These are phyloP conservation scores for Musa schizocarpa DNA, from an alignment of 176 grass and related monocot genomes.

Conservation along the genomic window DNA sequence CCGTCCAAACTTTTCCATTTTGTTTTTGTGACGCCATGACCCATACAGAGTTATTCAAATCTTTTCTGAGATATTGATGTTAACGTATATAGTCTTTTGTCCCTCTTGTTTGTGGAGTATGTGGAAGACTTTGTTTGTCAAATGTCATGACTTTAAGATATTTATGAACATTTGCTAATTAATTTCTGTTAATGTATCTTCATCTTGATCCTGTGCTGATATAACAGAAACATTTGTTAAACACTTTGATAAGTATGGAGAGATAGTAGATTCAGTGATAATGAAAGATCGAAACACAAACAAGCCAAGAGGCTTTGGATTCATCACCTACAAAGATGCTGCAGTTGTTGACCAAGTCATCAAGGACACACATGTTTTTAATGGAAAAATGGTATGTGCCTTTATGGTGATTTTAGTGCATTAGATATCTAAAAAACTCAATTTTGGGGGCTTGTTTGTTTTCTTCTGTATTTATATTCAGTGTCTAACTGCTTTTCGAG, in stretches of 20 bases:
- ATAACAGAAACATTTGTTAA: conserved; percentile 56
- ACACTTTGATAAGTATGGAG: conserved; percentile 71
- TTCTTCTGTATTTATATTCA: background rate
- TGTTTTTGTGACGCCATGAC: background rate
- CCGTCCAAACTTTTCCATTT: background rate
- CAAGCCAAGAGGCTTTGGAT: conserved; percentile 87
- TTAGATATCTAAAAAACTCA: too few relatives aligned
- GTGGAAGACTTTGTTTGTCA: too few relatives aligned
- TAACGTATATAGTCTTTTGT: background rate
- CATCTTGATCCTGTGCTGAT: background rate
- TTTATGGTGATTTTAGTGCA: background rate
- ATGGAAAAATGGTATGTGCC: conserved; percentile 61
- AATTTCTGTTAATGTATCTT: background rate
- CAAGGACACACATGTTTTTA: conserved; percentile 60
- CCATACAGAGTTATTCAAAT: background rate
- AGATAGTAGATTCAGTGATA: conserved; percentile 76
- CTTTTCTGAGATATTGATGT: background rate
- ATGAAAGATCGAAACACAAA: conserved; percentile 80
- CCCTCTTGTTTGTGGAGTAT: background rate
- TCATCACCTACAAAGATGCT: conserved; percentile 70
- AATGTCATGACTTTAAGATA: too few relatives aligned
- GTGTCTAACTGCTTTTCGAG: too few relatives aligned
- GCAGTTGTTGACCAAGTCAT: conserved; percentile 75
- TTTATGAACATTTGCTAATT: background rate
- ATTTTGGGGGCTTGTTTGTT: too few relatives aligned